phyloP scores from a whole-genome alignment of 495 filamentous ascomycete genomes.

The Sphaerosporella brunnea region DNA sequence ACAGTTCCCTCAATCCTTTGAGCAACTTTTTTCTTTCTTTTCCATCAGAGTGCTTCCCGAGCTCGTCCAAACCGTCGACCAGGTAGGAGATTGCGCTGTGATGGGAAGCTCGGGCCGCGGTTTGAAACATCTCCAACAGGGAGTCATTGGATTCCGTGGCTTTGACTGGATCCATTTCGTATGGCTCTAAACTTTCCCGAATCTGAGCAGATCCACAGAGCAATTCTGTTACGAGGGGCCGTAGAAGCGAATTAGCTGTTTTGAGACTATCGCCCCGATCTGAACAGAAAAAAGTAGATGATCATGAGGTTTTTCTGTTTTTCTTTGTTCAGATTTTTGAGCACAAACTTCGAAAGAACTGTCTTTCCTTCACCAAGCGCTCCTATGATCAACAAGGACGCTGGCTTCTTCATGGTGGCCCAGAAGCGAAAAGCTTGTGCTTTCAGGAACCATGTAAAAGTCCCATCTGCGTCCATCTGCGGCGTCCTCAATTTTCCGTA shows the following conservation, averaged over 20 bases:
- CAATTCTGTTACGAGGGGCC: neutral
- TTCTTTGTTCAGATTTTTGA: neutral
- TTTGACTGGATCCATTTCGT: neutral
- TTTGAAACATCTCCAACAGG: neutral
- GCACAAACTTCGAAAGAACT: neutral
- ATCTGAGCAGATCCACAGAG: neutral
- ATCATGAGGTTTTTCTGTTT: neutral
- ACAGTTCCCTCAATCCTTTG: neutral
- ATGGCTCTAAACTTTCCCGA: neutral
- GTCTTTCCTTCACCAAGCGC: neutral
- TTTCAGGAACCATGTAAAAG: neutral
- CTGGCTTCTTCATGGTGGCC: neutral
- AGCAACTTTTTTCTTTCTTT: neutral
- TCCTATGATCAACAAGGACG: neutral
- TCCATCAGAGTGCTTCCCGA: neutral
- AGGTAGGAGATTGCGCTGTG: neutral
- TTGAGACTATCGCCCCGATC: neutral
- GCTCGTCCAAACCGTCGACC: neutral
- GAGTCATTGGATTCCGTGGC: neutral
- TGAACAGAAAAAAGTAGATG: neutral
- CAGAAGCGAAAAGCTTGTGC: neutral
- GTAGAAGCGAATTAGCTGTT: neutral
- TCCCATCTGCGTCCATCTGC: neutral
- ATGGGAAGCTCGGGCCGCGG: neutral
- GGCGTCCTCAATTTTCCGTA: neutral